A percentile compares a stretch with the other conserved stretches of the same genome.
Evolutionary conservation across 768 basidiomycete species (phyloP).

Genomic region (Podaxis sp.): DNA sequence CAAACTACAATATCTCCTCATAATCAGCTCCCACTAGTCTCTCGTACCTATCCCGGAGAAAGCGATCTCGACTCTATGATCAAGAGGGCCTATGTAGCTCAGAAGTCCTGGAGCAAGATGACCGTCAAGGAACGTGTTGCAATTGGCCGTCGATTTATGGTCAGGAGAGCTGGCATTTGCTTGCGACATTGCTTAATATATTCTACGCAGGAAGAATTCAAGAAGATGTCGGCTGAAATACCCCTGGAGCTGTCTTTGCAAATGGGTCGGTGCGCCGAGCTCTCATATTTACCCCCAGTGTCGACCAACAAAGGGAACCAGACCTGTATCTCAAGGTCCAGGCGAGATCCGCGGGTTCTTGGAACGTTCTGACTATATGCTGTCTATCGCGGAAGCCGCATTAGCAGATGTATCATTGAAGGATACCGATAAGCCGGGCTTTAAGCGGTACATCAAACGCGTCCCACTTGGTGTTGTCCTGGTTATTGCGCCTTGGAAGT

Average conservation of each 20-base stretch:
- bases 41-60: slow-evolving; percentile 60
- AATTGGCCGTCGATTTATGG: slow-evolving; percentile 53
- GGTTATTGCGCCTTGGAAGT: slow-evolving; percentile 94
- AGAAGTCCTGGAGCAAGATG: slow-evolving; percentile 73
- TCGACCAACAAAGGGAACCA: slow-evolving; percentile 25
- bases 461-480: slow-evolving; percentile 85
- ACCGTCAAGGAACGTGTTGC: slow-evolving; percentile 68
- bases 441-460: slow-evolving; percentile 80
- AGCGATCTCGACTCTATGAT: slow-evolving; percentile 63
- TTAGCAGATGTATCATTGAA: slow-evolving; percentile 74
- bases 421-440: slow-evolving; percentile 80
- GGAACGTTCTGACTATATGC: slow-evolving; percentile 80
- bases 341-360: slow-evolving; percentile 83
- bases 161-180: slow-evolving; percentile 1
- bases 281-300: not conserved
- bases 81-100: slow-evolving; percentile 56
- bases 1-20: slow-evolving; percentile 89
- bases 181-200: not conserved
- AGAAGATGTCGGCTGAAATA: slow-evolving; percentile 53
- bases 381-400: slow-evolving; percentile 74
- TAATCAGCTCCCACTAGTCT: slow-evolving; percentile 66
- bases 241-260: slow-evolving; percentile 78
- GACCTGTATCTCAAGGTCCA: slow-evolving; percentile 74
- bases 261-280: slow-evolving; percentile 74
- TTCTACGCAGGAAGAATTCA: slow-evolving; percentile 44